Evolutionary conservation across 2,329 filamentous ascomycete species (phyloP).

Genomic region (Mycosphaerella sp.): DNA sequence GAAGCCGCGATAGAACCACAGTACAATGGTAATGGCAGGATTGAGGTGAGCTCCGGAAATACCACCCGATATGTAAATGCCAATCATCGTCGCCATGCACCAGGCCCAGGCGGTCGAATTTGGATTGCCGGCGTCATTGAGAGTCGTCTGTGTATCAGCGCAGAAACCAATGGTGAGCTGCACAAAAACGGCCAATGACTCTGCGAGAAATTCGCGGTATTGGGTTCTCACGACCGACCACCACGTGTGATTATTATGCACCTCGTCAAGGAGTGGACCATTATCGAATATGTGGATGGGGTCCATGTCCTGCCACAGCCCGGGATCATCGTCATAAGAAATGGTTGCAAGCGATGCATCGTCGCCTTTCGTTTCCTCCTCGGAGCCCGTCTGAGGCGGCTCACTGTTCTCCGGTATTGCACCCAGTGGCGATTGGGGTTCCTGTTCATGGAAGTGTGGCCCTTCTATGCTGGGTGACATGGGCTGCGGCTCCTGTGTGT

Average conservation of each 20-base stretch:
- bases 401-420: constrained; percentile 15
- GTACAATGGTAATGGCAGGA: constrained; percentile 40
- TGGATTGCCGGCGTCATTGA: constrained; percentile 33
- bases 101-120: constrained; percentile 41
- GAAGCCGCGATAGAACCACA: constrained; percentile 46
- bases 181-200: constrained; percentile 44
- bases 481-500: constrained; percentile 2
- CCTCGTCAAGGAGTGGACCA: constrained; percentile 36
- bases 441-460: constrained; percentile 1
- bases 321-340: constrained; percentile 33
- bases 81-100: constrained; percentile 50
- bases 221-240: constrained; percentile 47
- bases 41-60: constrained; percentile 47
- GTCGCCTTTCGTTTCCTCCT: constrained; percentile 8
- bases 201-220: constrained; percentile 49
- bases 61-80: constrained; percentile 39
- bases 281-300: constrained; percentile 37
- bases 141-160: constrained; percentile 43
- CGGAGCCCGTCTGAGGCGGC: constrained; percentile 4
- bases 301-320: constrained; percentile 40
- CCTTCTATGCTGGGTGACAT: constrained; percentile 7
- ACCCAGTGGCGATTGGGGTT: constrained; percentile 1
- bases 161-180: constrained; percentile 43
- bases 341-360: constrained; percentile 26
- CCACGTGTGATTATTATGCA: constrained; percentile 42